Evolutionary conservation across 148 eudicot genomes (phyloP).

Genomic region (Amaranthus hypochondriacus): DNA sequence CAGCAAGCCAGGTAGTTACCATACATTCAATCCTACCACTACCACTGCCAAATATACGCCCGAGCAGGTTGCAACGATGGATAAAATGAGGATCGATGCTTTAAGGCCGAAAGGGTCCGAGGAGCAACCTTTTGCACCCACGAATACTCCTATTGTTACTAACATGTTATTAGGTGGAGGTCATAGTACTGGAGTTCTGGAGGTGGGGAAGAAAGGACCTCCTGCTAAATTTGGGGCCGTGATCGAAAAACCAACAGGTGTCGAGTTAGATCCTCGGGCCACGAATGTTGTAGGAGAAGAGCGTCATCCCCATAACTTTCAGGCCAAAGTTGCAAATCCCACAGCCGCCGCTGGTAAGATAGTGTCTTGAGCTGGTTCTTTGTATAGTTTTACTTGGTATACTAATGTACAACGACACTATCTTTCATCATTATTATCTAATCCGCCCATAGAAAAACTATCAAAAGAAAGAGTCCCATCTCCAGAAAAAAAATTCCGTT

Average conservation of each 20-base stretch:
- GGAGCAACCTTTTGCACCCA: slow-evolving; percentile 31
- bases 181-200: slow-evolving; percentile 2
- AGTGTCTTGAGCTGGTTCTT: neutral
- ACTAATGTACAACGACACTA: too few relatives aligned
- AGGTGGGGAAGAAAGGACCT: neutral
- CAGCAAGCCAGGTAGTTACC: slow-evolving; percentile 11
- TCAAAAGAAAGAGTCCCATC: too few relatives aligned
- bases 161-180: slow-evolving; percentile 1
- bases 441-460: too few relatives aligned
- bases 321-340: neutral
- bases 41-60: slow-evolving; percentile 6
- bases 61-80: slow-evolving; percentile 22
- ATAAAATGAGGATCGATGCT: slow-evolving; percentile 20
- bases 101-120: slow-evolving; percentile 19
- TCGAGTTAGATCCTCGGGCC: slow-evolving; percentile 16
- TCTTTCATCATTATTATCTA: too few relatives aligned
- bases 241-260: neutral
- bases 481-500: slow-evolving; percentile 31
- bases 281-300: neutral
- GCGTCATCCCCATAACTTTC: slow-evolving; percentile 2
- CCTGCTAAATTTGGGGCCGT: slow-evolving; percentile 14
- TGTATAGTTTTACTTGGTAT: neutral
- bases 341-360: slow-evolving; percentile 2
- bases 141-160: slow-evolving; percentile 14
- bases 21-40: slow-evolving; percentile 12